Conservation (phyloP, 2,329 filamentous ascomycete genomes). For the Nigrospora oryzae region DNA sequence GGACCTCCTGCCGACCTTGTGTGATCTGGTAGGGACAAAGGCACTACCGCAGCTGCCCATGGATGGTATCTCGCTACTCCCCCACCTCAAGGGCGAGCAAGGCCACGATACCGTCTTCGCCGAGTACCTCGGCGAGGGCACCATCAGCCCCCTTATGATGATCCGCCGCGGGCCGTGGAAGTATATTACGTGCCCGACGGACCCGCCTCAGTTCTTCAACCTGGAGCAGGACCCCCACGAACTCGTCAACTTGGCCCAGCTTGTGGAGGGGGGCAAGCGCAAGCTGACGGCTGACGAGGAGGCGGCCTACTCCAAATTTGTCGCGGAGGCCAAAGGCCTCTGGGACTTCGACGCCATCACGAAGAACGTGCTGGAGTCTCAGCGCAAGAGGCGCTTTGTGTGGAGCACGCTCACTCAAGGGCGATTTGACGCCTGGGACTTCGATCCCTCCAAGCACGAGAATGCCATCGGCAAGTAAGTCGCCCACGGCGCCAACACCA, state of each 20-base stretch:
- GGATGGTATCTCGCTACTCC: conserved; percentile 74
- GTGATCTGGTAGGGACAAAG: conserved; percentile 69
- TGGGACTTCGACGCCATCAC: conserved; percentile 82
- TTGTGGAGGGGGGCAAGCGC: conserved; percentile 21
- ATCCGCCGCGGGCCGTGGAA: conserved; percentile 87
- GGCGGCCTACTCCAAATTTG: conserved; percentile 52
- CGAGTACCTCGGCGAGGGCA: conserved; percentile 92
- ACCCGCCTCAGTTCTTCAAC: conserved; percentile 80
- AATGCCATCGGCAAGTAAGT: conserved; percentile 59
- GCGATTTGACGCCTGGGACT: conserved; percentile 76
- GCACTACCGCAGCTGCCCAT: conserved; percentile 67
- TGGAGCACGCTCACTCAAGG: conserved; percentile 75
- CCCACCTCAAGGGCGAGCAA: conserved; percentile 60
- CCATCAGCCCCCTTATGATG: conserved; percentile 85
- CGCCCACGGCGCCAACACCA: conserved; percentile 6
- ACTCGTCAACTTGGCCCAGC: conserved; percentile 59
- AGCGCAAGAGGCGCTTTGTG: conserved; percentile 70
- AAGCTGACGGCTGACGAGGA: conserved; percentile 32
- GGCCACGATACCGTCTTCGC: conserved; percentile 83
- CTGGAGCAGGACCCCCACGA: conserved; percentile 68
- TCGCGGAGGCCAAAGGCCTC: conserved; percentile 61
- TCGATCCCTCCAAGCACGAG: conserved; percentile 54
- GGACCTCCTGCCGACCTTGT: conserved; percentile 82
- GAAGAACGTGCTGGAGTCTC: conserved; percentile 62
- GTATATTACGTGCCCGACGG: conserved; percentile 77